A percentile compares a stretch with the other conserved stretches of the same genome.
These are phyloP conservation scores for Hibiscus syriacus DNA, from an alignment of 345 rosid genomes.

Conservation along the genomic window DNA sequence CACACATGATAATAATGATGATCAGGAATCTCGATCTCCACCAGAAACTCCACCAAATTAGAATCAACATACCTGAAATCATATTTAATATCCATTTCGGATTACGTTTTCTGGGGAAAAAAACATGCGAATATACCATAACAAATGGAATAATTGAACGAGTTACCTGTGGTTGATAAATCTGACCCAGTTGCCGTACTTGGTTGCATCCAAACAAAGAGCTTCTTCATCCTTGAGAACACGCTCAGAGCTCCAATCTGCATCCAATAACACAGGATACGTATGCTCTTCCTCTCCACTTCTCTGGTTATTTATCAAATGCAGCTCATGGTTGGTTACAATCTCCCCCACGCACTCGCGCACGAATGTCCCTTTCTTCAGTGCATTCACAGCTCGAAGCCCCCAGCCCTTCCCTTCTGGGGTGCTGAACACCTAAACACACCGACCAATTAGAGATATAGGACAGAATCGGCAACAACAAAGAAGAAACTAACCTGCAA, in stretches of 20 bases:
- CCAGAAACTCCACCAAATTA: slow-evolving; percentile 54
- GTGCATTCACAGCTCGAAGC: slow-evolving; percentile 26
- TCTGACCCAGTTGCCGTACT: slow-evolving; percentile 45
- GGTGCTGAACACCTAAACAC: slow-evolving; percentile 40
- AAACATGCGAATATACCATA: too few relatives aligned
- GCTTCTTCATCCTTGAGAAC: slow-evolving; percentile 49
- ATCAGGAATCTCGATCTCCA: slow-evolving; percentile 55
- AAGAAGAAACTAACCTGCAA: slow-evolving; percentile 33
- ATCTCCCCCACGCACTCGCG: slow-evolving; percentile 60
- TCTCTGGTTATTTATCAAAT: slow-evolving; percentile 31
- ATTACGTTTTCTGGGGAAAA: too few relatives aligned
- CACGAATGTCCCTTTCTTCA: slow-evolving; percentile 47
- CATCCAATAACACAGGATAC: slow-evolving; percentile 52
- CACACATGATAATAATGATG: slow-evolving; percentile 57
- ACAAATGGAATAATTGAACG: neutral
- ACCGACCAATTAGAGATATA: too few relatives aligned
- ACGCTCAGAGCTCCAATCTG: slow-evolving; percentile 51
- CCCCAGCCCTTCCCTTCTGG: slow-evolving; percentile 54
- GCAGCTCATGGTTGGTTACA: slow-evolving; percentile 42
- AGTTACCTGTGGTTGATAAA: slow-evolving; percentile 58
- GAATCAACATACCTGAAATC: slow-evolving; percentile 39
- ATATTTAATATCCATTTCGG: too few relatives aligned
- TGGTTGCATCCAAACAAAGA: slow-evolving; percentile 50
- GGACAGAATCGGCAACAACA: too few relatives aligned
- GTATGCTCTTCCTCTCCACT: slow-evolving; percentile 30